These are phyloP conservation scores for Trapa bicornis DNA, from an alignment of 345 rosid species.

Conservation along the genomic window DNA sequence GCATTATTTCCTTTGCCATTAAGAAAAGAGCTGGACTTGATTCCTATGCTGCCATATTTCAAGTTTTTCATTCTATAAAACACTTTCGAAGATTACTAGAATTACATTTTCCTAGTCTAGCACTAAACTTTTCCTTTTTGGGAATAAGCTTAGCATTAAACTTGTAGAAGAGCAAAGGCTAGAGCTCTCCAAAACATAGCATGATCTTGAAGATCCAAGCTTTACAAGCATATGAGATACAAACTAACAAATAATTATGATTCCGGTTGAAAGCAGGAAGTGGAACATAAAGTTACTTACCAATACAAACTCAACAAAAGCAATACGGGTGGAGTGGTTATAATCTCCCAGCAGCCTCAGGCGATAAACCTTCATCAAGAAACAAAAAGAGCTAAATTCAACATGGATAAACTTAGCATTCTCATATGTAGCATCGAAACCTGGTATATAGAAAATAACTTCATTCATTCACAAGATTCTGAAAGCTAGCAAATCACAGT, in stretches of 20 bases:
- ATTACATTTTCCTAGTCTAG: too few species aligned
- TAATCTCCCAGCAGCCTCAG: conserved; percentile 36
- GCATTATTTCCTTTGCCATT: not conserved
- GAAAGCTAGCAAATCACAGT: too few species aligned
- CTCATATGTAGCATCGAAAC: not conserved
- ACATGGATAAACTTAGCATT: not conserved
- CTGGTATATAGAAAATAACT: not conserved
- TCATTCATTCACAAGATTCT: not conserved
- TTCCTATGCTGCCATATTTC: not conserved
- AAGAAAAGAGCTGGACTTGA: not conserved
- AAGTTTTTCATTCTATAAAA: too few species aligned
- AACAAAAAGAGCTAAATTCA: conserved; percentile 1
- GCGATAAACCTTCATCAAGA: conserved; percentile 23
- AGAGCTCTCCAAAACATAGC: not conserved
- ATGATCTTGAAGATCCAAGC: not conserved
- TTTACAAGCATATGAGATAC: not conserved
- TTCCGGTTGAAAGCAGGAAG: not conserved
- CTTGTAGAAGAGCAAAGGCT: not conserved
- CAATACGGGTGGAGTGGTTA: conserved; percentile 33
- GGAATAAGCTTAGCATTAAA: not conserved
- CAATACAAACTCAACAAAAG: conserved; percentile 33
- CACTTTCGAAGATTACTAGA: too few species aligned
- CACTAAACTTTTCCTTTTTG: too few species aligned
- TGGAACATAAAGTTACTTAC: conserved; percentile 3
- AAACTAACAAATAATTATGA: too few species aligned